Conservation (phyloP, 2,329 filamentous ascomycete genomes). For the Diaporthe sp. region DNA sequence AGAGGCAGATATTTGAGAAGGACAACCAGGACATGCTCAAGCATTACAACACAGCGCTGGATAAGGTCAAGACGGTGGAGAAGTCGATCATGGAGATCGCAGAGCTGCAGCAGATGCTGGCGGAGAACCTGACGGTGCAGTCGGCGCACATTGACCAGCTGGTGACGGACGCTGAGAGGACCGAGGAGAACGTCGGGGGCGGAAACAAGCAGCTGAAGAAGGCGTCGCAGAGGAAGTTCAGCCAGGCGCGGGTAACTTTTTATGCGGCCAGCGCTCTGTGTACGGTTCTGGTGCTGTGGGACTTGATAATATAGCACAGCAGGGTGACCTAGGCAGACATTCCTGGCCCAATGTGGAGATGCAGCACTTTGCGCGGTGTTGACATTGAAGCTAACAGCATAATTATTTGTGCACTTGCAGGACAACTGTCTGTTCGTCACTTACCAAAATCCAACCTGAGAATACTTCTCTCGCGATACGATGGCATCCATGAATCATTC, state of each 20-base stretch:
- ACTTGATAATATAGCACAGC: constrained; percentile 69
- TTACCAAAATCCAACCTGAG: background rate
- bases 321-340: too few relatives aligned
- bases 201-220: constrained; percentile 94
- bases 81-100: constrained; percentile 93
- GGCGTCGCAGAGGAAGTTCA: constrained; percentile 76
- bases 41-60: constrained; percentile 93
- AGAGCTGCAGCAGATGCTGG: constrained; percentile 90
- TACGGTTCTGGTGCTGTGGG: constrained; percentile 82
- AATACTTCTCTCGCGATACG: background rate
- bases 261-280: constrained; percentile 84
- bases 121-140: constrained; percentile 87
- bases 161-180: constrained; percentile 84
- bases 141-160: constrained; percentile 91
- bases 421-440: background rate
- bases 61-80: constrained; percentile 93
- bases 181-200: constrained; percentile 86
- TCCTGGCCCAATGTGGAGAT: background rate
- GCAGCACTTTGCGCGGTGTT: background rate
- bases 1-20: constrained; percentile 92
- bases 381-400: background rate
- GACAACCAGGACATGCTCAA: constrained; percentile 94
- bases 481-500: background rate
- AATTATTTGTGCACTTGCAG: background rate
- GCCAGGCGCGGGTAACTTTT: constrained; percentile 83